These are phyloP conservation scores for Chernovozyma aurita DNA, from an alignment of 1,139 yeast genomes.

Conservation along the genomic window DNA sequence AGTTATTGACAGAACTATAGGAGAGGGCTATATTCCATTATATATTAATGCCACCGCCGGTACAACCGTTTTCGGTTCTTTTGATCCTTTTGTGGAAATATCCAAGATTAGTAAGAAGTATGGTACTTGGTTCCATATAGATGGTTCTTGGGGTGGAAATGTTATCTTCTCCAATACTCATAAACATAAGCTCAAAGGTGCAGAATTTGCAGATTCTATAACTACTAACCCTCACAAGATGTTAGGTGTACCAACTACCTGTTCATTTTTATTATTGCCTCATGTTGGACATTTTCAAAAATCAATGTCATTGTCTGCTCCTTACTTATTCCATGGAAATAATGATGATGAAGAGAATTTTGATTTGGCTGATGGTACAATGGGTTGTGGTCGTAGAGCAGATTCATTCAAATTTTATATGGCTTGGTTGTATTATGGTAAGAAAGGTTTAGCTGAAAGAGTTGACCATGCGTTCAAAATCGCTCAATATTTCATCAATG, in stretches of 20 bases:
- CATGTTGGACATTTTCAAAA: constrained; percentile 61
- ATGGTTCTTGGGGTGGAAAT: constrained; percentile 93
- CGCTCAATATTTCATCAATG: constrained; percentile 54
- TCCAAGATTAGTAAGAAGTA: constrained; percentile 50
- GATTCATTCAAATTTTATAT: constrained; percentile 77
- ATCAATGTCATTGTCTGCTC: constrained; percentile 75
- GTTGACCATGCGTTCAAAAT: constrained; percentile 70
- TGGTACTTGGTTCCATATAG: constrained; percentile 74
- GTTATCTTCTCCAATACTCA: constrained; percentile 61
- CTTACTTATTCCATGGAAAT: constrained; percentile 67
- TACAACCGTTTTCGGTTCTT: constrained; percentile 84
- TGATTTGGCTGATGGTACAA: constrained; percentile 85
- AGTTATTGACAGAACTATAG: constrained; percentile 39
- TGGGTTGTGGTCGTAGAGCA: constrained; percentile 90
- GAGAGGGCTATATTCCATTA: constrained; percentile 63
- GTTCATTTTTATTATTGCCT: constrained; percentile 74
- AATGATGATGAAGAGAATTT: constrained; percentile 51
- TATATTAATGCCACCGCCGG: constrained; percentile 86
- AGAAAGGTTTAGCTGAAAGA: constrained; percentile 49
- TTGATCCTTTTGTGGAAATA: constrained; percentile 61
- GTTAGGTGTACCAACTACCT: constrained; percentile 88
- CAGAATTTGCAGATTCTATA: constrained; percentile 67
- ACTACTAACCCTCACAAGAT: constrained; percentile 86
- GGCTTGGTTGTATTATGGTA: constrained; percentile 80
- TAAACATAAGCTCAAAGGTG: constrained; percentile 48